Evolutionary conservation across 1,284 basidiomycete genomes (phyloP).

Genomic region (Vanrija sp.): DNA sequence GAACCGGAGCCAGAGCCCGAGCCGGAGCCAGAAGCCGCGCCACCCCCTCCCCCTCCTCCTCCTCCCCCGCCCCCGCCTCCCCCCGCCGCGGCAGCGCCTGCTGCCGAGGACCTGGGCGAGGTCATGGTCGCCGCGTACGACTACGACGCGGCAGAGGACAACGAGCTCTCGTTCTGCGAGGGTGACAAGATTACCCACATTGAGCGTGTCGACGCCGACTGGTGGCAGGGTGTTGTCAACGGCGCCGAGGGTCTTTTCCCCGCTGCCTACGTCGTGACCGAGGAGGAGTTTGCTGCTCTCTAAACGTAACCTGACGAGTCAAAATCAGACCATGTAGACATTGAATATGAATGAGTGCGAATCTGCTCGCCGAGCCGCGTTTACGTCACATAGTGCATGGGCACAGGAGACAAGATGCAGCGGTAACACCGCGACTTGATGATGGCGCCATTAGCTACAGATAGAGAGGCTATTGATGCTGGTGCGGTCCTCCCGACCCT

Average conservation of each 20-base stretch:
- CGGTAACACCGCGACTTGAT: too few relatives aligned
- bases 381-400: too few relatives aligned
- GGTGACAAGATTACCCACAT: constrained; percentile 67
- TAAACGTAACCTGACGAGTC: too few relatives aligned
- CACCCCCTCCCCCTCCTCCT: constrained; percentile 43
- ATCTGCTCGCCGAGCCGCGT: too few relatives aligned
- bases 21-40: constrained; percentile 40
- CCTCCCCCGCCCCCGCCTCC: constrained; percentile 39
- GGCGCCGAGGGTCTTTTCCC: constrained; percentile 78
- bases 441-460: too few relatives aligned
- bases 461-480: too few relatives aligned
- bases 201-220: constrained; percentile 61
- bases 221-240: constrained; percentile 76
- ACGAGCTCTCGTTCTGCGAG: constrained; percentile 78
- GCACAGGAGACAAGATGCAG: too few relatives aligned
- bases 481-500: too few relatives aligned
- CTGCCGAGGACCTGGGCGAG: constrained; percentile 16
- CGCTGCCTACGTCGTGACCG: constrained; percentile 24
- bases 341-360: too few relatives aligned
- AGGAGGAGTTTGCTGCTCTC: constrained; percentile 19
- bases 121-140: constrained; percentile 35
- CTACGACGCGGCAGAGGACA: constrained; percentile 82
- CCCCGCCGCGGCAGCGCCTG: constrained; percentile 12
- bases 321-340: too few relatives aligned
- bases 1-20: constrained; percentile 42